These are phyloP conservation scores for Pythium coloratum DNA, from an alignment of 352 stramenopile species.

Conservation along the genomic window DNA sequence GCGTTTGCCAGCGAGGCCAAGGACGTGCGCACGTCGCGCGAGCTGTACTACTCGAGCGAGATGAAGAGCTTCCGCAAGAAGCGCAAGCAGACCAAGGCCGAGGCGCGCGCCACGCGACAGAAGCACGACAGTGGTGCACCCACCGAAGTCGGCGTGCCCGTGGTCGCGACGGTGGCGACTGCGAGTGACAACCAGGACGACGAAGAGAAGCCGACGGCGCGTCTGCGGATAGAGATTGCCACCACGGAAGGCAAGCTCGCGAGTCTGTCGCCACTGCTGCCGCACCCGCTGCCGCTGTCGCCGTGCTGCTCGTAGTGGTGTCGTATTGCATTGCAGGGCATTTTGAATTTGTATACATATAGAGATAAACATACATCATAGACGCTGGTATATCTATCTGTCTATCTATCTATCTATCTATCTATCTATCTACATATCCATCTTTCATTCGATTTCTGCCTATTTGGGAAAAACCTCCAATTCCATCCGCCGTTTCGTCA, in stretches of 20 bases:
- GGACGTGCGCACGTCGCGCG: conserved; percentile 18
- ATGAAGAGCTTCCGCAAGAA: conserved; percentile 28
- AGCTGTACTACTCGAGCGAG: conserved; percentile 25
- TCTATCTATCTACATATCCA: too few relatives aligned
- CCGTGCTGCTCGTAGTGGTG: conserved; percentile 19
- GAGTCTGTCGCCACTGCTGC: neutral
- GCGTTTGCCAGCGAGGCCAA: conserved; percentile 20
- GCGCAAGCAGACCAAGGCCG: conserved; percentile 22
- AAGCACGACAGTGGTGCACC: neutral
- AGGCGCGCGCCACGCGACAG: neutral
- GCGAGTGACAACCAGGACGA: neutral
- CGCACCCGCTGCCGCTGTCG: conserved; percentile 15
- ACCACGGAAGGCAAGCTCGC: neutral
- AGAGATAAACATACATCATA: conserved; percentile 4
- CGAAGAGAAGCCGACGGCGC: conserved; percentile 4
- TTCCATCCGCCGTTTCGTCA: neutral
- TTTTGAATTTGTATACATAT: neutral
- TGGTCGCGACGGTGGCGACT: neutral
- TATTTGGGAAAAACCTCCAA: neutral
- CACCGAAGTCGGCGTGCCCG: neutral
- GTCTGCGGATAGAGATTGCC: conserved; percentile 13
- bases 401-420: neutral
- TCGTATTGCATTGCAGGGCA: neutral
- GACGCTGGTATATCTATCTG: conserved; percentile 3
- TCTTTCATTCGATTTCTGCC: neutral